These are phyloP conservation scores for Catharanthus roseus DNA, from an alignment of 257 asterid genomes.

Conservation along the genomic window DNA sequence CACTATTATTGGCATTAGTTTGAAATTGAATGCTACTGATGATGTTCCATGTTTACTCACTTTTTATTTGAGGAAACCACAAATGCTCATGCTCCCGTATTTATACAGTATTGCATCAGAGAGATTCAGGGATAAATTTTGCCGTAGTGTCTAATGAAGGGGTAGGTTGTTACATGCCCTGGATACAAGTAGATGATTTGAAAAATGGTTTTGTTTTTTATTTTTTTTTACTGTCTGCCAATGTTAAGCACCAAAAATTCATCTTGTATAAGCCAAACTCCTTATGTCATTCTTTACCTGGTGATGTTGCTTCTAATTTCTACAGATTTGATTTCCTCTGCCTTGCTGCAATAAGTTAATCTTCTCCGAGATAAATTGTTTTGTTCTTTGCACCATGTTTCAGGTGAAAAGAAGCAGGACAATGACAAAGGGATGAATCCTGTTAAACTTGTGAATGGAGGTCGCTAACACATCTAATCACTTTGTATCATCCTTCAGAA, in stretches of 20 bases:
- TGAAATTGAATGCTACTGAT: no score
- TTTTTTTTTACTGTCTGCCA: no score
- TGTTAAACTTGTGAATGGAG: conserved; percentile 81
- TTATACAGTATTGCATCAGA: background rate
- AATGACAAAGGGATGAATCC: conserved; percentile 45
- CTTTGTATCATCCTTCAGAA: background rate
- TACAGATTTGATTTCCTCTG: background rate
- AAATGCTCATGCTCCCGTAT: background rate
- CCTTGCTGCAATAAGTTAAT: background rate
- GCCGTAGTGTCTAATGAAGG: no score
- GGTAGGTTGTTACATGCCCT: background rate
- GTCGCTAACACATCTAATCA: conserved; percentile 32
- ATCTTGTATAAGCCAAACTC: background rate
- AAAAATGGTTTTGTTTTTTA: background rate
- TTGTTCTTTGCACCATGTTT: conserved; percentile 1
- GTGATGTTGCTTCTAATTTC: background rate
- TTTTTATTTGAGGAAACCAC: background rate
- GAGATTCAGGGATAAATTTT: no score
- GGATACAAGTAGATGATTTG: background rate
- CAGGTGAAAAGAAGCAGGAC: conserved; percentile 49
- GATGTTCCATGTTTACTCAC: background rate
- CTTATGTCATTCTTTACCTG: background rate
- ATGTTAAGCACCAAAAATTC: background rate
- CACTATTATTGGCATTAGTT: no score
- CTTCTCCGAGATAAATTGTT: background rate